These are phyloP conservation scores for Penicillium frequentans DNA, from an alignment of 2,329 filamentous ascomycete species.

Conservation along the genomic window DNA sequence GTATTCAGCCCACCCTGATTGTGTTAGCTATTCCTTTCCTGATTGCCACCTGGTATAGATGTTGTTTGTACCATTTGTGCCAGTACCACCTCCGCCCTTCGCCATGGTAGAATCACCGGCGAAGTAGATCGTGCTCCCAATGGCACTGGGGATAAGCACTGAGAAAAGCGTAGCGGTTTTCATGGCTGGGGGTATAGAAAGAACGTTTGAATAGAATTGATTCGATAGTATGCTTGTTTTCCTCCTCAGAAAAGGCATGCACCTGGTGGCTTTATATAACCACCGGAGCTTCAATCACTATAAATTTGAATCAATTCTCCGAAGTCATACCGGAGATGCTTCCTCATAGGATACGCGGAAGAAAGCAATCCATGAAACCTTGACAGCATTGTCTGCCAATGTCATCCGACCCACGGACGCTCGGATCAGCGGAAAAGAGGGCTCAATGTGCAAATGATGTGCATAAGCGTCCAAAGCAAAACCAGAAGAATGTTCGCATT, in stretches of 20 bases:
- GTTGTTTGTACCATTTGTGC: conserved; percentile 23
- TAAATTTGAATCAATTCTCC: not conserved
- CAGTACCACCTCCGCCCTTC: conserved; percentile 17
- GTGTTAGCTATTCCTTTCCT: not conserved
- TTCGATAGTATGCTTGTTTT: not conserved
- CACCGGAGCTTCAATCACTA: not conserved
- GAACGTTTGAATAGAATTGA: not conserved
- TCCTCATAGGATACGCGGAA: not conserved
- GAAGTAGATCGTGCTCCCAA: conserved; percentile 30
- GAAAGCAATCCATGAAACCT: not conserved
- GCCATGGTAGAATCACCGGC: conserved; percentile 41
- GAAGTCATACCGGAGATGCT: not conserved
- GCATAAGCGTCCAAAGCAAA: not conserved
- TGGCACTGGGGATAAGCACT: conserved; percentile 19
- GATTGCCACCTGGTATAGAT: not conserved
- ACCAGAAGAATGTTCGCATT: conserved; percentile 2
- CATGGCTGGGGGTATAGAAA: conserved; percentile 15
- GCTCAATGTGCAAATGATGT: not conserved
- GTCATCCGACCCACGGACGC: conserved; percentile 1
- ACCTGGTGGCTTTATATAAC: not conserved
- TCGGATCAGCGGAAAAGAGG: conserved; percentile 10
- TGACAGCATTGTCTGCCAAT: not conserved
- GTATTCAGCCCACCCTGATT: conserved; percentile 62
- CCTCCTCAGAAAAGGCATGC: not conserved
- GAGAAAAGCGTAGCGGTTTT: conserved; percentile 21